Conservation (phyloP, 495 filamentous ascomycete species). For the Neurospora cerealis region DNA sequence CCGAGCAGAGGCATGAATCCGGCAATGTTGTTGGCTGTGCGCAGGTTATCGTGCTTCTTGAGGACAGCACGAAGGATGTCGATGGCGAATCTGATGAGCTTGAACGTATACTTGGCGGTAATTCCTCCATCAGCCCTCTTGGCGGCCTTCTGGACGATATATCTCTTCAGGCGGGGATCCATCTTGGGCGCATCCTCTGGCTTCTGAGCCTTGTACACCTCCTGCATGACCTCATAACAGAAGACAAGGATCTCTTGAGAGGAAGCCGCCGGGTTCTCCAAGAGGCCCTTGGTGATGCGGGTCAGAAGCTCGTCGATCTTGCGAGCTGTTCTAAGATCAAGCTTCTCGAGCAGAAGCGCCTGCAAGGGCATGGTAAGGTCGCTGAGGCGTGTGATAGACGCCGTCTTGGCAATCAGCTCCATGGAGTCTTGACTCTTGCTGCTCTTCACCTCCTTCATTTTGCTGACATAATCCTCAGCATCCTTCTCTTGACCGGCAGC, state of each 20-base stretch:
- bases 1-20: conserved; percentile 85
- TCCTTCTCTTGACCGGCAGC: conserved; percentile 96
- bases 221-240: conserved; percentile 85
- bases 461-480: conserved; percentile 85
- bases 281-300: conserved; percentile 70
- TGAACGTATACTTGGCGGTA: conserved; percentile 69
- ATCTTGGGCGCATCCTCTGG: conserved; percentile 34
- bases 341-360: conserved; percentile 65
- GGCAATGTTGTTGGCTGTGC: conserved; percentile 64
- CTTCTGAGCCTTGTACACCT: conserved; percentile 57
- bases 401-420: conserved; percentile 77
- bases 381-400: conserved; percentile 63
- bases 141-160: conserved; percentile 65
- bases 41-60: conserved; percentile 68
- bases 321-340: conserved; percentile 64
- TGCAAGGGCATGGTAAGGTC: conserved; percentile 69
- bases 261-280: conserved; percentile 65
- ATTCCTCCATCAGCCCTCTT: conserved; percentile 54
- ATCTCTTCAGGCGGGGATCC: conserved; percentile 55
- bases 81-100: conserved; percentile 75
- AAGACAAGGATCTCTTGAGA: conserved; percentile 76
- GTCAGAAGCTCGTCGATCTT: conserved; percentile 87
- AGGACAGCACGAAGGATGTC: conserved; percentile 74
- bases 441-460: conserved; percentile 95
- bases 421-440: conserved; percentile 97